Percentiles rank a stretch among this genome's conserved stretches.
phyloP scores from a whole-genome alignment of 192 early-diverging fungal species.

The Entophlyctis luteolus region DNA sequence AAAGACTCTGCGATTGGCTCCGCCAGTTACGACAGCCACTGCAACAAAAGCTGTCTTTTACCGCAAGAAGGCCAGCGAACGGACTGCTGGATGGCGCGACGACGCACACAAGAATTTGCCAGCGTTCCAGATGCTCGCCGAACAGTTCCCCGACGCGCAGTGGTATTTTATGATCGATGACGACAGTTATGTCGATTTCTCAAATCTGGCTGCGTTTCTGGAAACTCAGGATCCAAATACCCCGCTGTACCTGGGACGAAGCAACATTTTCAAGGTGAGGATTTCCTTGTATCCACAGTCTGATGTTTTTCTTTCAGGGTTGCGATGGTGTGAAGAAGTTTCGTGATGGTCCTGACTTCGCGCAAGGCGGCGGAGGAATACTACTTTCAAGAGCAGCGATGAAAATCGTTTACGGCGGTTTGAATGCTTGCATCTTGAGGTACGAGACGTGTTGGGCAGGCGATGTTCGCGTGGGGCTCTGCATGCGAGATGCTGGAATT shows the following conservation, averaged over 20 bases:
- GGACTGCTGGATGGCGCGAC: constrained; percentile 12
- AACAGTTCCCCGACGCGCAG: constrained; percentile 49
- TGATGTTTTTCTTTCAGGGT: constrained; percentile 29
- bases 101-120: constrained; percentile 60
- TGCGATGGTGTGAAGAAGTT: constrained; percentile 49
- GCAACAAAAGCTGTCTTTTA: no score
- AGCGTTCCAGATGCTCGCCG: constrained; percentile 44
- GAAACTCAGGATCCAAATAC: constrained; percentile 29
- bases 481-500: constrained; percentile 50
- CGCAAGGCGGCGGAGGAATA: constrained; percentile 57
- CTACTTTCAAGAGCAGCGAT: constrained; percentile 46
- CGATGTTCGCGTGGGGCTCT: constrained; percentile 53
- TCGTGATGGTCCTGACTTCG: constrained; percentile 47
- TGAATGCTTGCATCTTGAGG: constrained; percentile 41
- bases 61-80: background rate
- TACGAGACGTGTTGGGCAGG: constrained; percentile 58
- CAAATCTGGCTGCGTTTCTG: constrained; percentile 42
- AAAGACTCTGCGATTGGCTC: background rate
- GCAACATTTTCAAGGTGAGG: constrained; percentile 31
- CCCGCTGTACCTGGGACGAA: constrained; percentile 42
- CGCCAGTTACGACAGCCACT: background rate
- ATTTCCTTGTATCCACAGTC: background rate
- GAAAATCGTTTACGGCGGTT: constrained; percentile 25
- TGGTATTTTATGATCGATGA: constrained; percentile 67
- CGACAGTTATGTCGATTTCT: constrained; percentile 55